A percentile compares a stretch with the other conserved stretches of the same genome.
Conservation (phyloP, 169 alveolate genomes). For the Gregarina niphandrodes region DNA sequence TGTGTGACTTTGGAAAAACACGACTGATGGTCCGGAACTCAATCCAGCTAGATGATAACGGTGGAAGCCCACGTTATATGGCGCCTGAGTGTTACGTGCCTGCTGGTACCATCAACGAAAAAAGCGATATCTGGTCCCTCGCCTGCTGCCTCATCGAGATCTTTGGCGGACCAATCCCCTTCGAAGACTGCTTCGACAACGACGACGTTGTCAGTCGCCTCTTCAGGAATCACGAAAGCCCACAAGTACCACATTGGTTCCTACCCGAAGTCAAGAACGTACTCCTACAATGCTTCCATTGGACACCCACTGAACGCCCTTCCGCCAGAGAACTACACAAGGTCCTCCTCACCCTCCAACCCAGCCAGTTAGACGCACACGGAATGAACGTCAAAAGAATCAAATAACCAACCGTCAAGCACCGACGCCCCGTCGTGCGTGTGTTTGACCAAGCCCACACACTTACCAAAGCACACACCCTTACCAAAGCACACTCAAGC, state of each 20-base stretch:
- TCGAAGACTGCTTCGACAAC: constrained; percentile 29
- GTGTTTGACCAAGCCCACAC: no score
- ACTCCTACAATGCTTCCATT: constrained; percentile 7
- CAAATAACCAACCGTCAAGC: no score
- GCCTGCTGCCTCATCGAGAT: constrained; percentile 47
- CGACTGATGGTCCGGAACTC: constrained; percentile 21
- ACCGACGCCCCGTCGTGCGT: no score
- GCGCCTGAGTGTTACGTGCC: constrained; percentile 46
- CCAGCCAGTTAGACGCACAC: constrained; percentile 5
- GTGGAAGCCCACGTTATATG: constrained; percentile 52
- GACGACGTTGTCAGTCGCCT: constrained; percentile 12
- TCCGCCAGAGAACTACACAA: constrained; percentile 1
- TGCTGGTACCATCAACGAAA: constrained; percentile 34
- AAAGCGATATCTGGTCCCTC: constrained; percentile 42
- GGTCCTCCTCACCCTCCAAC: constrained; percentile 4
- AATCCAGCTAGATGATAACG: constrained; percentile 39
- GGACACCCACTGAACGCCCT: constrained; percentile 9
- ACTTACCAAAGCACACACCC: no score
- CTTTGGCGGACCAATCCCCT: constrained; percentile 43
- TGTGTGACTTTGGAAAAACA: constrained; percentile 48
- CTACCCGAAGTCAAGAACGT: constrained; percentile 3
- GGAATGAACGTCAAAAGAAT: constrained; percentile 14
- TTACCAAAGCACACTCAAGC: no score
- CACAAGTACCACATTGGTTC: constrained; percentile 17
- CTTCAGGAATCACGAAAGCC: not conserved